Evolutionary conservation across 2,329 filamentous ascomycete species (phyloP), one percentile per base, ranked within the genome.

Genomic region (Fusarium sarcochroum): DNA sequence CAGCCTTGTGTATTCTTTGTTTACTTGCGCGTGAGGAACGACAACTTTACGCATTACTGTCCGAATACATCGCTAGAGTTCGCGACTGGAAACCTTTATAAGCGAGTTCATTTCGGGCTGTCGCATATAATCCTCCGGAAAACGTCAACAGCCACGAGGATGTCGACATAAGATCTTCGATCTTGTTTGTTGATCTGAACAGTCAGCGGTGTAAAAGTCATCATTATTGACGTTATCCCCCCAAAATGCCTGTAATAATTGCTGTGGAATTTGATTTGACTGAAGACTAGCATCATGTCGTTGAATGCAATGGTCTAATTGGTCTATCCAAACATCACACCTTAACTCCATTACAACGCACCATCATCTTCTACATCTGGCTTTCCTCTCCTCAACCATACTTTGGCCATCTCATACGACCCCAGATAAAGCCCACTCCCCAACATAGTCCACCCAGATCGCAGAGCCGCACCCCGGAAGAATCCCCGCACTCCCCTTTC

Each of bases 381-480:
- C 66, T 83, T 85, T 53, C 79, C 76, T 46, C 77, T 73, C 49
- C 80, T 82, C 66, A 91, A 77, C 83, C 88, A 93, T 38, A 87
- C 82, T 75, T 93, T 90, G 11, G 92, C 91, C 68, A 90, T 90
- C 78, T 97, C 94, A 79, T 97, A 97, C 42, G 92, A 91, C 23
- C 93, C 93, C 41, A 97, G 81, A 82, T 97, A 97, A 57, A 97
- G 80, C 5, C 93, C 93, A 76, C 91, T 91, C 1, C 93, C 93
- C 7, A 97, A 69, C 54, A 93, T 90, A 15, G 94, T 96, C 94
- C 94, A 97, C 2, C 87, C 86, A 10, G 87, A 89, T 62, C 94
- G 87, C 69, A 97, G 81, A 34, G 86, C 81, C 4, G 90, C 93
- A 8, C 94, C 94, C 34, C 91, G 85, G 78, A 96, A 97, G 37